These are phyloP conservation scores for Scheffersomyces amazonensis DNA, from an alignment of 805 yeast species.

Conservation along the genomic window DNA sequence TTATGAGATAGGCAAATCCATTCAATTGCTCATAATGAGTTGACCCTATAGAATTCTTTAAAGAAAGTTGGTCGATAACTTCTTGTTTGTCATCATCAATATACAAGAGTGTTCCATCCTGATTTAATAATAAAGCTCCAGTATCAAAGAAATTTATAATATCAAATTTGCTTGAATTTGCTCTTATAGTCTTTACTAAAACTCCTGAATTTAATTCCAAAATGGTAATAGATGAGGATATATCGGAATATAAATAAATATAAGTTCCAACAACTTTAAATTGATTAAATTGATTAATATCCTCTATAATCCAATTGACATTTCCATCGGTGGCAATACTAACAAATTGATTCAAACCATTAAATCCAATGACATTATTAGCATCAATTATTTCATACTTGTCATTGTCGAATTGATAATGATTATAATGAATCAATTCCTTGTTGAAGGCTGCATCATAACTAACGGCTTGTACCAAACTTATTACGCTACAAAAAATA, in stretches of 20 bases:
- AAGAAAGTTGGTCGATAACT: background rate
- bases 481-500: background rate
- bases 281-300: background rate
- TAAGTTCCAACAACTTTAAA: background rate
- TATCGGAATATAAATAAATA: background rate
- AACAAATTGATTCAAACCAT: background rate
- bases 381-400: background rate
- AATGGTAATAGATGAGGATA: background rate
- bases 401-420: constrained; percentile 28
- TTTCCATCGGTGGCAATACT: background rate
- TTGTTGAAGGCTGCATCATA: constrained; percentile 52
- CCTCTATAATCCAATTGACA: background rate
- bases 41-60: background rate
- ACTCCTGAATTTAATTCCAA: background rate
- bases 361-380: background rate
- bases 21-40: constrained; percentile 6
- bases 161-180: background rate
- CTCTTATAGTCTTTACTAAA: background rate
- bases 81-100: background rate
- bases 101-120: background rate
- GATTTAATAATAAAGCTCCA: constrained; percentile 2
- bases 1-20: constrained; percentile 12
- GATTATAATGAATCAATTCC: constrained; percentile 53
- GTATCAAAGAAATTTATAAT: background rate
- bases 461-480: constrained; percentile 17